phyloP scores from a whole-genome alignment of 306 rosid species.

The Macrotyloma uniflorum region DNA sequence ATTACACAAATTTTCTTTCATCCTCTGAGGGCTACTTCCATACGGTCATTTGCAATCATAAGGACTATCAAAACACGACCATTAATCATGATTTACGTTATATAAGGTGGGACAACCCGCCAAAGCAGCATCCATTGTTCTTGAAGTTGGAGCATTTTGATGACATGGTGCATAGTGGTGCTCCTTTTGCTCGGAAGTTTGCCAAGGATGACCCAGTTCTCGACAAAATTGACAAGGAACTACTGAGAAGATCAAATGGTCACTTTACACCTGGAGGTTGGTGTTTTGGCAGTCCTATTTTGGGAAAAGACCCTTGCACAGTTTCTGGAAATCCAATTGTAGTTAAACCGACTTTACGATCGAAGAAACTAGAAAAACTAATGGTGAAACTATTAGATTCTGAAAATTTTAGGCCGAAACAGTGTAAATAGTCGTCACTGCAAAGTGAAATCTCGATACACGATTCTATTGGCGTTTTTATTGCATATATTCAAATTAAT shows the following conservation, averaged over 20 bases:
- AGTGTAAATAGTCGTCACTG: slow-evolving; percentile 62
- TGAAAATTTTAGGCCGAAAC: slow-evolving; percentile 79
- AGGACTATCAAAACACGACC: slow-evolving; percentile 89
- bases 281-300: slow-evolving; percentile 56
- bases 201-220: slow-evolving; percentile 70
- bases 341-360: slow-evolving; percentile 63
- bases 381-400: slow-evolving; percentile 71
- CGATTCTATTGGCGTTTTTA: background rate
- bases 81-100: slow-evolving; percentile 80
- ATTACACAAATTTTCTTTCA: slow-evolving; percentile 75
- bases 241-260: slow-evolving; percentile 57
- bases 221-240: slow-evolving; percentile 64
- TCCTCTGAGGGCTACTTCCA: slow-evolving; percentile 94
- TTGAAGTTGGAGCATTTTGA: slow-evolving; percentile 63
- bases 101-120: slow-evolving; percentile 74
- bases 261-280: slow-evolving; percentile 75
- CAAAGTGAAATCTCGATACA: background rate
- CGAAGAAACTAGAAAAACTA: slow-evolving; percentile 76
- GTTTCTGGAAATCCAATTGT: slow-evolving; percentile 59
- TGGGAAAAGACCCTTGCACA: slow-evolving; percentile 55
- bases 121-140: slow-evolving; percentile 64
- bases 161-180: slow-evolving; percentile 72
- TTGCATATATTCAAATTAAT: background rate
- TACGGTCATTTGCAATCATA: slow-evolving; percentile 84
- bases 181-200: slow-evolving; percentile 73